phyloP scores from a whole-genome alignment of 192 early-diverging fungal species.

The Podila epigama region DNA sequence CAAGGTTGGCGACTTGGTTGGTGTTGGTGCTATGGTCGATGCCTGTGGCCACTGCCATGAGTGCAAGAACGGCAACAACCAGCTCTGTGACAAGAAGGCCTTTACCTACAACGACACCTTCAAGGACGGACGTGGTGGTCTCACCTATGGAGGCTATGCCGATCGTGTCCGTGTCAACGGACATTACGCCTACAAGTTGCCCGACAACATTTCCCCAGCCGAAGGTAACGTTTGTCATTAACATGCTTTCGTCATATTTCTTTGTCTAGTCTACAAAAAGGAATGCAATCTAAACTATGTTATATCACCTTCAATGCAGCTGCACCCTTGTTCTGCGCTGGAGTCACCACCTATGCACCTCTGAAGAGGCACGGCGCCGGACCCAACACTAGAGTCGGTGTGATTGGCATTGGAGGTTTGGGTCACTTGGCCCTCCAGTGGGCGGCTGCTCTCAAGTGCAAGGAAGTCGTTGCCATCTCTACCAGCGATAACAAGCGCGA shows the following conservation, averaged over 20 bases:
- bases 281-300: neutral
- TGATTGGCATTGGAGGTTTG: slow-evolving; percentile 75
- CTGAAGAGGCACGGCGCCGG: slow-evolving; percentile 59
- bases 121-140: slow-evolving; percentile 62
- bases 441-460: slow-evolving; percentile 60
- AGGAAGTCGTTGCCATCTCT: slow-evolving; percentile 66
- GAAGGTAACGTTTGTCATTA: slow-evolving; percentile 61
- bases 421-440: slow-evolving; percentile 77
- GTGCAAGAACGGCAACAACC: slow-evolving; percentile 36
- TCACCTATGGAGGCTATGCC: slow-evolving; percentile 64
- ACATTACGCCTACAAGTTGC: slow-evolving; percentile 72
- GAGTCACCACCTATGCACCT: slow-evolving; percentile 75
- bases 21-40: slow-evolving; percentile 70
- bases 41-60: slow-evolving; percentile 58
- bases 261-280: neutral
- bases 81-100: slow-evolving; percentile 50
- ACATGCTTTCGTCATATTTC: slow-evolving; percentile 47
- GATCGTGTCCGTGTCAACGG: slow-evolving; percentile 65
- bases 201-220: slow-evolving; percentile 56
- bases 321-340: slow-evolving; percentile 88
- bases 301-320: slow-evolving; percentile 30
- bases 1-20: slow-evolving; percentile 69
- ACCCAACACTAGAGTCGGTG: slow-evolving; percentile 59
- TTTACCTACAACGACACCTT: slow-evolving; percentile 67
- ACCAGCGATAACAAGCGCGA: slow-evolving; percentile 60